Conservation (phyloP, 2,329 filamentous ascomycete genomes). For the Aureobasidium sp. region DNA sequence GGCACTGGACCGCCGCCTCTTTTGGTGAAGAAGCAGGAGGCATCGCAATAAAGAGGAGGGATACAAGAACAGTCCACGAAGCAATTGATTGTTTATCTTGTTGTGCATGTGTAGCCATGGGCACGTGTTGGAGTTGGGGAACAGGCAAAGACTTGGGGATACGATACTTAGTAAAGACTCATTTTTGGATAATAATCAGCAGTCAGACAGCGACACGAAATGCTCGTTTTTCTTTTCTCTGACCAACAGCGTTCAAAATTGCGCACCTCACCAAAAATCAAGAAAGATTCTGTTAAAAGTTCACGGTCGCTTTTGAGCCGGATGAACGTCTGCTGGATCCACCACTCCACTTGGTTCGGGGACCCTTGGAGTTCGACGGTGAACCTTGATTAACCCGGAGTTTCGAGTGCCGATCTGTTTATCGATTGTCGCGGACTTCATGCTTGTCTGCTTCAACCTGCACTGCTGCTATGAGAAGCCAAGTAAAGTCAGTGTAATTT, state of each 20-base stretch:
- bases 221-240: background rate
- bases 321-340: background rate
- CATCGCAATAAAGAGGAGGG: background rate
- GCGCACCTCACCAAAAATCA: too few species aligned
- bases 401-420: too few species aligned
- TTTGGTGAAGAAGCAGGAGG: constrained; percentile 12
- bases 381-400: constrained; percentile 1
- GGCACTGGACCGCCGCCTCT: constrained; percentile 51
- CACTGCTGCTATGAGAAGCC: too few species aligned
- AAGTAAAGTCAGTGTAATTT: too few species aligned
- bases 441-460: too few species aligned
- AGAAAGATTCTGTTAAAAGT: constrained; percentile 9
- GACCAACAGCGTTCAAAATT: background rate
- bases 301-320: background rate
- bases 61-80: background rate
- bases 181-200: constrained; percentile 7
- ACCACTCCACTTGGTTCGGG: background rate
- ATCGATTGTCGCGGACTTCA: background rate
- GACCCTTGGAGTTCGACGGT: background rate
- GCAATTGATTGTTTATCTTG: constrained; percentile 1
- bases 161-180: background rate
- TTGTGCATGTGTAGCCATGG: constrained; percentile 2
- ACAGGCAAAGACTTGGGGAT: background rate
- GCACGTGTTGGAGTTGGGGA: constrained; percentile 7
- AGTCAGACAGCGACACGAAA: background rate